Evolutionary conservation across 2,329 filamentous ascomycete genomes (phyloP).

Genomic region (Amylocarpus encephaloides): DNA sequence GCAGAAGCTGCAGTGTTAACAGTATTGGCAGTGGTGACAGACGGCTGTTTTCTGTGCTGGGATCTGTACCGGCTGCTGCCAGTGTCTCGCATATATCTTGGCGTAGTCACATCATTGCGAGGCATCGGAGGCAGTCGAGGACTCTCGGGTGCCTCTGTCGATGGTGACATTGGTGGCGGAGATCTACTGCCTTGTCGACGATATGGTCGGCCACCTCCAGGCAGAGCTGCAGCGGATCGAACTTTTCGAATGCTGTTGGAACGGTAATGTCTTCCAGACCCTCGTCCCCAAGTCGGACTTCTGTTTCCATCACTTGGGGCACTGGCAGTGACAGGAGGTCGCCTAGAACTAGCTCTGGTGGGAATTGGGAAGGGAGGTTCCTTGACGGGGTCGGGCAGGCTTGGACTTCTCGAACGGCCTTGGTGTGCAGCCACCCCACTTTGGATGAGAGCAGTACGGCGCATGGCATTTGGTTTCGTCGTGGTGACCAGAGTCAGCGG

Average conservation of each 20-base stretch:
- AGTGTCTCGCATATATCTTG: constrained; percentile 38
- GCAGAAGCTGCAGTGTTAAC: constrained; percentile 41
- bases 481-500: constrained; percentile 27
- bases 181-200: constrained; percentile 51
- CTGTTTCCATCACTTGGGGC: constrained; percentile 62
- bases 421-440: constrained; percentile 68
- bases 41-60: constrained; percentile 52
- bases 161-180: constrained; percentile 60
- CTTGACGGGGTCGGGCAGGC: constrained; percentile 47
- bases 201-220: constrained; percentile 44
- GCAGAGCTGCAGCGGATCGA: constrained; percentile 72
- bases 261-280: constrained; percentile 45
- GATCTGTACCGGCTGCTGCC: constrained; percentile 37
- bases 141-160: constrained; percentile 62
- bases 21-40: constrained; percentile 48
- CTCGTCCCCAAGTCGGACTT: constrained; percentile 65
- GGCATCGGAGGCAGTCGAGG: constrained; percentile 68
- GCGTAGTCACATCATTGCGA: constrained; percentile 62
- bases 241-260: constrained; percentile 70
- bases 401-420: constrained; percentile 58
- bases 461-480: constrained; percentile 49
- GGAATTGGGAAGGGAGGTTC: constrained; percentile 90
- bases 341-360: constrained; percentile 77
- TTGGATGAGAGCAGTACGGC: constrained; percentile 73
- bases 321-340: constrained; percentile 62